Percentiles rank a stretch among this genome's conserved stretches.
Conservation (phyloP, 768 basidiomycete species). For the Kondoa malvinella region DNA sequence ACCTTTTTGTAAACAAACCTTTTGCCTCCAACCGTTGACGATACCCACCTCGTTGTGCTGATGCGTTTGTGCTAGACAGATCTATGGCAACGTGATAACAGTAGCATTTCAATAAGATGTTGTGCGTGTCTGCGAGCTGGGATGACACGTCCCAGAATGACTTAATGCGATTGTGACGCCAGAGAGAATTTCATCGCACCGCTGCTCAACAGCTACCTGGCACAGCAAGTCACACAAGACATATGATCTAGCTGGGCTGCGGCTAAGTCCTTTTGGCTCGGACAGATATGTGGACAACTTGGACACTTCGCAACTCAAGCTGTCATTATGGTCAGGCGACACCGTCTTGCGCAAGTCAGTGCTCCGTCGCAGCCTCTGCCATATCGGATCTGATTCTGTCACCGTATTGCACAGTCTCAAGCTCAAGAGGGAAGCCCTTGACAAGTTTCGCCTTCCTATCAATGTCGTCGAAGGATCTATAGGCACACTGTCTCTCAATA, state of each 20-base stretch:
- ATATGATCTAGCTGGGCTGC: no score
- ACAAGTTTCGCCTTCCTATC: conserved; percentile 85
- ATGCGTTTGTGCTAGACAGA: no score
- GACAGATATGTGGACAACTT: conserved; percentile 92
- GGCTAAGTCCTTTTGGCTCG: no score
- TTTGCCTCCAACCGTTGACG: no score
- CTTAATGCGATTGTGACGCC: no score
- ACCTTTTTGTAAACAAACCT: no score
- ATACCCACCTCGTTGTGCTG: no score
- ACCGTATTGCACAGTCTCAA: conserved; percentile 52
- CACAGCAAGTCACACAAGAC: conserved; percentile 13
- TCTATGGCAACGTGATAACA: not conserved
- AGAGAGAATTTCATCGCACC: not conserved
- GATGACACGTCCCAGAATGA: not conserved
- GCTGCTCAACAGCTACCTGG: conserved; percentile 2
- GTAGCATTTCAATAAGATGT: not conserved
- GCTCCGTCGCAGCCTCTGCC: no score
- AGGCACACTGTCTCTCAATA: conserved; percentile 65
- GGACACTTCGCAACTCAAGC: conserved; percentile 83
- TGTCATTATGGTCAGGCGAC: conserved; percentile 72
- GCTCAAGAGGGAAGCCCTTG: conserved; percentile 80
- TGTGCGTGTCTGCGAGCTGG: conserved; percentile 3
- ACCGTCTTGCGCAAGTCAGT: conserved; percentile 18
- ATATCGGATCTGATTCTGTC: not conserved
- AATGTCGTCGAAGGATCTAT: conserved; percentile 86